Evolutionary conservation across 176 grass and related monocot genomes (phyloP).

Genomic region (Bromus sterilis): DNA sequence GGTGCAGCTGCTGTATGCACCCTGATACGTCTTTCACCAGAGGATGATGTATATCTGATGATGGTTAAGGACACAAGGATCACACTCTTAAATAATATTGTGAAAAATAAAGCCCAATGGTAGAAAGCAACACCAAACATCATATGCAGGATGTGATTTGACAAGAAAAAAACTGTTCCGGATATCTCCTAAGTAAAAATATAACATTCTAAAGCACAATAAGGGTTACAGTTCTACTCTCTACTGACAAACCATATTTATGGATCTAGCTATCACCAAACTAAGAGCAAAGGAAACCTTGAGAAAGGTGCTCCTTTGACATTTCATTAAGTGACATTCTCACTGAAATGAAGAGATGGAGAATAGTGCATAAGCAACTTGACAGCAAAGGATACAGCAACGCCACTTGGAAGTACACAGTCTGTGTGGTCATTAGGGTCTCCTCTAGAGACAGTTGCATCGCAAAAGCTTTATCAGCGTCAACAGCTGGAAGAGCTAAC

Average conservation of each 20-base stretch:
- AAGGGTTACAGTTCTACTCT: not conserved
- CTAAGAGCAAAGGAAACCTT: not conserved
- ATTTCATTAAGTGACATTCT: not conserved
- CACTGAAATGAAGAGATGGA: not conserved
- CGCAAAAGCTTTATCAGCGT: slow-evolving; percentile 92
- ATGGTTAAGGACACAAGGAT: slow-evolving; percentile 48
- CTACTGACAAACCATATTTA: not conserved
- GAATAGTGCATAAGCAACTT: not conserved
- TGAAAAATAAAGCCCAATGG: not conserved
- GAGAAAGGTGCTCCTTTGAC: not conserved
- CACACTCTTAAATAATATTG: not conserved
- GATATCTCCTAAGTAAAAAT: not conserved
- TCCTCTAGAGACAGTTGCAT: slow-evolving; percentile 89
- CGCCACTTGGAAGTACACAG: slow-evolving; percentile 93
- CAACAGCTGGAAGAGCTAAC: slow-evolving; percentile 92
- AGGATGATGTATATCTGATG: slow-evolving; percentile 88
- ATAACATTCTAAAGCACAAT: too few species aligned
- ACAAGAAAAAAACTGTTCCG: not conserved
- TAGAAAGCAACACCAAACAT: not conserved
- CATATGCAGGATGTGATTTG: not conserved
- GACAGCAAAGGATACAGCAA: slow-evolving; percentile 70
- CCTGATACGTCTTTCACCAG: slow-evolving; percentile 93
- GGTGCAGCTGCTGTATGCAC: slow-evolving; percentile 91
- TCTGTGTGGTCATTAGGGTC: slow-evolving; percentile 82
- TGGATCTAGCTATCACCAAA: not conserved